Base-by-base conservation (phyloP, 2,329 filamentous ascomycete species). In the Pseudocercospora fuligena region DNA sequence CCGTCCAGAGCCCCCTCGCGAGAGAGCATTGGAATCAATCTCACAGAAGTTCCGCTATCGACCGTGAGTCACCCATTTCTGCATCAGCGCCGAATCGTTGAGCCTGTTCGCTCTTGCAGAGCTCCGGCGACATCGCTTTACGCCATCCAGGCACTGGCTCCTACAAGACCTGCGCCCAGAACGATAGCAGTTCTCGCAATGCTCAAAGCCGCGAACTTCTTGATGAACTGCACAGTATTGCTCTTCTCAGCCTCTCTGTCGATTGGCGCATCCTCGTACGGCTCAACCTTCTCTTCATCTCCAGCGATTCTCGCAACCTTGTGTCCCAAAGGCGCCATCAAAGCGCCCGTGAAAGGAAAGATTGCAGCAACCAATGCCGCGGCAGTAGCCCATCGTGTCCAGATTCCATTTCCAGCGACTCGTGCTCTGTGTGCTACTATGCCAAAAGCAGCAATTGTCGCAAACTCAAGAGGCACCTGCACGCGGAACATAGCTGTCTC, bases 221-320 rank as follows among this genome's bases (percentile, higher is more conserved):
- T 67, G 60, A 76, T 60, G 56, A 75, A 75, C 46, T 68, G 60
- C 31, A 74, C 72, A n/a, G 73, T 71, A 59, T 76, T 76, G 12
- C 64, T 68, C 62, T 70, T 73, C 68, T 76, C 74, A 63, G 65
- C 64, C 57, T 75, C 73, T 31, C 71, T 57, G 69, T 76, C 74
- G 56, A 67, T 65, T 29, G 72, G 73, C 51, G 72, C 71, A 72
- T 76, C 74, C 53, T 76, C 74, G 67, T 73, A 76, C 5, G 73
- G 72, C 71, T 76, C 74, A 25, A 75, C 61, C 54, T 69, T 68
- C 66, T 72, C 73, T 63, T 73, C 73, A 54, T 72, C 69, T 4
- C 74, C 74, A 6, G 66, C 73, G 14, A 76, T 60, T 27, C 73
- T 36, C 59, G 69, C 66, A 5, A 76, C 36, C 66, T 76, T 76